Conservation (phyloP, 2,329 filamentous ascomycete species). For the Pseudocercospora crystallina region DNA sequence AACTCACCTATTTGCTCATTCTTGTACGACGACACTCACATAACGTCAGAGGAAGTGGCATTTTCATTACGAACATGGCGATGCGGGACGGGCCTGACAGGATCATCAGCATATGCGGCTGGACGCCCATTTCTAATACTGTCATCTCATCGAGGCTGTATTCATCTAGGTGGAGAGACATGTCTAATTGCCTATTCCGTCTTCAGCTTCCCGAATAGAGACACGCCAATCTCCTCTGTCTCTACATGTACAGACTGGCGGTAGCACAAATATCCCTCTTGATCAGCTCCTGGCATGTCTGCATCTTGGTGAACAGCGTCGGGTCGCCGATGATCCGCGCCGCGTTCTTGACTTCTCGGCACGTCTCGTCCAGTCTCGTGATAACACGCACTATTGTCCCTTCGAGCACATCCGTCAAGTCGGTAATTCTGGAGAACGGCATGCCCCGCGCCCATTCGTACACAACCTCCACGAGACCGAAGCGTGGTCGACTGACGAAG, state of each 20-base stretch:
- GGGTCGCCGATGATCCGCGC: constrained; percentile 94
- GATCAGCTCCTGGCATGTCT: constrained; percentile 94
- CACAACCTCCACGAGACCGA: constrained; percentile 94
- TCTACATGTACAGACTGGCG: constrained; percentile 81
- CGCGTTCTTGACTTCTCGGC: constrained; percentile 94
- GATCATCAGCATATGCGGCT: too few species aligned
- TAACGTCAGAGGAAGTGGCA: too few species aligned
- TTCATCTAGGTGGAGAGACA: too few species aligned
- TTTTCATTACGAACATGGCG: too few species aligned
- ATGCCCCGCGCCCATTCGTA: constrained; percentile 98
- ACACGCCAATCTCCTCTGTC: too few species aligned
- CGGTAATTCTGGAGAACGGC: constrained; percentile 97
- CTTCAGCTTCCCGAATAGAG: too few species aligned
- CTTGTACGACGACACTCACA: too few species aligned
- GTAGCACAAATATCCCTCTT: constrained; percentile 93
- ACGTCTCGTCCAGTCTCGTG: constrained; percentile 90
- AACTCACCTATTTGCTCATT: too few species aligned
- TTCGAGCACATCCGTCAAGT: constrained; percentile 92
- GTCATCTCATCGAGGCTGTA: too few species aligned
- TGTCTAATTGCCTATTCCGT: too few species aligned
- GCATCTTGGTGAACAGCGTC: constrained; percentile 92
- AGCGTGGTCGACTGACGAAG: constrained; percentile 81
- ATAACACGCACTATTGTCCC: constrained; percentile 96
- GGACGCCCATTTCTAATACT: too few species aligned
- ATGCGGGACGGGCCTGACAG: too few species aligned